Evolutionary conservation across 208 protist species (phyloP), one percentile per base, ranked within the genome.

Genomic region (Leptomonas seymouri): DNA sequence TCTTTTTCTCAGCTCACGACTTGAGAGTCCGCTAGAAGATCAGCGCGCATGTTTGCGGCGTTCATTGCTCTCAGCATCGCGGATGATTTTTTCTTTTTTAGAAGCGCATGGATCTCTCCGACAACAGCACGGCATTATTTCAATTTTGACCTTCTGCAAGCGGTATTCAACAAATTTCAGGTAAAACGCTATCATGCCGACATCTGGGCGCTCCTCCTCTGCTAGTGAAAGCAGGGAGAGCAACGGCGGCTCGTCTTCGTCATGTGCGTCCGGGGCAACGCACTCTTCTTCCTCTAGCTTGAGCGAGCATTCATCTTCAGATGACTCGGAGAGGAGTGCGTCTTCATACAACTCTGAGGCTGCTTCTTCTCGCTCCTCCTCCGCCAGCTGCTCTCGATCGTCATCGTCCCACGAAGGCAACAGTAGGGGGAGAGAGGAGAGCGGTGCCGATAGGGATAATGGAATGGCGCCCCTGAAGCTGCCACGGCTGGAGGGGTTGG

Each of bases 401-500:
- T 67, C 68, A 5, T 46, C 42, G 27, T 39, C 60, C 0, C 41
- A 39, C 28, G 16, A 9, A 0, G 50, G 21, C 7, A 16, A 48
- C 44, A 48, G 44, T 4, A 48, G 44, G 11, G 44, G 44, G 7
- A 16, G 12, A 12, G 61, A 61, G 16, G 62, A 58, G n/a, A n/a
- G n/a, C n/a, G n/a, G n/a, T n/a, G n/a, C n/a, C 20, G 61, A 27
- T 3, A n/a, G 36, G 9, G 63, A 49, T 27, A 46, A 65, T 16
- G 39, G 4, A 11, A 39, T 9, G 2, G 34, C 56, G 6, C 71
- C 64, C 15, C 41, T 50, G n/a, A 77, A 71, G 42, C 28, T 71
- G n/a, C 65, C 58, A 7, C 63, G 65, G 6, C 36, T 67, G 28
- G 71, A 77, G n/a, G 57, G 67, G 42, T 49, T 39, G 8, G 36